Base-by-base conservation (phyloP, 306 rosid species). In the Citrullus amarus region DNA sequence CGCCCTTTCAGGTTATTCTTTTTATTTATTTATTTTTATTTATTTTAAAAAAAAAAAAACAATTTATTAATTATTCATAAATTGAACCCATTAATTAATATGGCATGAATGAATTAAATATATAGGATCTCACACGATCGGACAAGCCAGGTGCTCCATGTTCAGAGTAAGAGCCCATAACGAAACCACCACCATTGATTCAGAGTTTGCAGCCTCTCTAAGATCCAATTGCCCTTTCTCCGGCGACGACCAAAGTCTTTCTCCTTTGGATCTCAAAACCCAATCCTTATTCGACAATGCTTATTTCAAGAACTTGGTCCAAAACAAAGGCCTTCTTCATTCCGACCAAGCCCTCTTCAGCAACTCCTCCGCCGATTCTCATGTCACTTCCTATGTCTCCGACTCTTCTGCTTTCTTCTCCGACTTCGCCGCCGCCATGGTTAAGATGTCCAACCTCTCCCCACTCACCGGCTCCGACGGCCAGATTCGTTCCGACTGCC, bases 341-440 rank as follows among this genome's bases (percentile, higher is more conserved):
- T 79, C 82, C 17, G 82, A 79, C 6, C 90, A 87, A 68, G 84
- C 81, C 20, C 85, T 87, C 76, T 85, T 79, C 61, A 32, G 20
- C 25, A 81, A 81, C 10, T 83, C 69, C 25, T 50, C 67, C 34
- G 83, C 85, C 15, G 78, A 78, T 11, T 32, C 77, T 34, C 87
- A 77, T 51, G 90, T 87, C 5, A n/a, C 0, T 28, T 9, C n/a
- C 7, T 87, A 85, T 34, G 73, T 78, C 78, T 76, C 41, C 41
- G 59, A 74, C 48, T 5, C 54, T 9, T 70, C 75, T 4, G 34
- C 50, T 36, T 87, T 87, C 78, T 76, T 56, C n/a, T 30, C 55
- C 56, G 90, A 87, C 46, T 87, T 87, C 71, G 84, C 87, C 15
- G 8, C 46, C 41, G 88, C 90, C 44, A 87, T 87, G 90, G 10